These are phyloP conservation scores for Eucalyptus tenuipes DNA, from an alignment of 345 rosid genomes.

Conservation along the genomic window DNA sequence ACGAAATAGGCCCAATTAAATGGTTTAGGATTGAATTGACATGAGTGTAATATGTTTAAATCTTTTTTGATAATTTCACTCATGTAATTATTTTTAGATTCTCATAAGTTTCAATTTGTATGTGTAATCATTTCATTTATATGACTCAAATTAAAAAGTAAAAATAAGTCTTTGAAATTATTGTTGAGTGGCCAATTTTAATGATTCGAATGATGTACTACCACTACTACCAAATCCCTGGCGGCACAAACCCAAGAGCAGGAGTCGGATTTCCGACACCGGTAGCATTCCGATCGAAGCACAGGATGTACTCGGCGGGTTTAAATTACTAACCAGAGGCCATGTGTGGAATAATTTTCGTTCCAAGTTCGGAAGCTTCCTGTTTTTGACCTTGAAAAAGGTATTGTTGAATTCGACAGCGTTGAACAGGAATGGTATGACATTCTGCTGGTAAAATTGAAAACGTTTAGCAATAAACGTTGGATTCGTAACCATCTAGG, in stretches of 20 bases:
- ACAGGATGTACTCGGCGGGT: neutral
- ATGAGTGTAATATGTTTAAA: neutral
- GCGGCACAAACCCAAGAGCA: neutral
- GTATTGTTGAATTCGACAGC: neutral
- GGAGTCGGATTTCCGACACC: neutral
- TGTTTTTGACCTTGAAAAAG: neutral
- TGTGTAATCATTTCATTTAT: neutral
- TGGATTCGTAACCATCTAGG: neutral
- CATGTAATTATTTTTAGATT: neutral
- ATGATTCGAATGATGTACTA: neutral
- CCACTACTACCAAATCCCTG: neutral
- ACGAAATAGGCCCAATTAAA: fast-evolving
- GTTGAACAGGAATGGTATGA: neutral
- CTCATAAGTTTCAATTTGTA: neutral
- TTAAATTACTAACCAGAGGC: neutral
- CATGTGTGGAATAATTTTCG: neutral
- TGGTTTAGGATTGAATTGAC: neutral
- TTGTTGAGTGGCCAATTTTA: neutral
- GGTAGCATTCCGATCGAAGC: neutral
- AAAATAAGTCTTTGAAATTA: neutral
- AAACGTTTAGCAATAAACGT: no score
- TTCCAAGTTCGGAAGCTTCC: neutral
- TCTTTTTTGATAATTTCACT: neutral
- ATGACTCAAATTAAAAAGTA: neutral
- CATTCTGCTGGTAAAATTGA: neutral